These are phyloP conservation scores for Chloropicon primus DNA, from an alignment of 139 green algal species.

Conservation along the genomic window DNA sequence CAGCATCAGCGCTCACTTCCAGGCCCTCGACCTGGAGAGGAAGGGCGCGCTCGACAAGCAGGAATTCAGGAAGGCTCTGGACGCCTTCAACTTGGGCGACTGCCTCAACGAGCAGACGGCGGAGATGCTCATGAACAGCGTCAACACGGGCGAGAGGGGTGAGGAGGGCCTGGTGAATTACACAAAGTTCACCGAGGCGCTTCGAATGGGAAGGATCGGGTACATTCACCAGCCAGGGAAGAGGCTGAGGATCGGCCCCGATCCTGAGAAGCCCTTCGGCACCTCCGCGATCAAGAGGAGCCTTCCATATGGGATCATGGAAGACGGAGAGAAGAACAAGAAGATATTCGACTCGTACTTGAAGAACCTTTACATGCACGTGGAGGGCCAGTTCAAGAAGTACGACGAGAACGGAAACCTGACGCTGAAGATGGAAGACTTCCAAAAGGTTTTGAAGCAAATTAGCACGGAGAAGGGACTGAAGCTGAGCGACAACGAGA, in stretches of 20 bases:
- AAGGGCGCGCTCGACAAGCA: neutral
- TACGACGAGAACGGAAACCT: constrained; percentile 5
- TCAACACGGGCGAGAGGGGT: neutral
- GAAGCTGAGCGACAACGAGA: constrained; percentile 16
- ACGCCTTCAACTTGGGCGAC: constrained; percentile 1
- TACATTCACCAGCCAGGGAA: neutral
- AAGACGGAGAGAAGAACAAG: neutral
- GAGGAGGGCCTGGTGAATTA: neutral
- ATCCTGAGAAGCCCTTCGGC: constrained; percentile 5
- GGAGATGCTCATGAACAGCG: constrained; percentile 1
- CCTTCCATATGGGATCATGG: constrained; percentile 6
- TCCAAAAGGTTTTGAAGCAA: constrained; percentile 9
- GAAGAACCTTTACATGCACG: neutral
- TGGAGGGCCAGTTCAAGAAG: neutral
- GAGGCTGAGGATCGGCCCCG: neutral
- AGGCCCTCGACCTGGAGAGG: constrained; percentile 1
- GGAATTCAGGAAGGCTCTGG: constrained; percentile 1
- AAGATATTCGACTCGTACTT: constrained; percentile 4
- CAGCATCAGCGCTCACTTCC: constrained; percentile 1
- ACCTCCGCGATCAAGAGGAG: neutral
- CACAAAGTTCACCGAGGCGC: constrained; percentile 7
- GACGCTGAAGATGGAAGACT: constrained; percentile 9
- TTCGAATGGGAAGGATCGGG: constrained; percentile 2
- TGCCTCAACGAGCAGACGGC: constrained; percentile 1
- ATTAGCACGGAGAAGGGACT: constrained; percentile 5